Conservation (phyloP, 2,329 filamentous ascomycete genomes). For the Pyricularia grisea region DNA sequence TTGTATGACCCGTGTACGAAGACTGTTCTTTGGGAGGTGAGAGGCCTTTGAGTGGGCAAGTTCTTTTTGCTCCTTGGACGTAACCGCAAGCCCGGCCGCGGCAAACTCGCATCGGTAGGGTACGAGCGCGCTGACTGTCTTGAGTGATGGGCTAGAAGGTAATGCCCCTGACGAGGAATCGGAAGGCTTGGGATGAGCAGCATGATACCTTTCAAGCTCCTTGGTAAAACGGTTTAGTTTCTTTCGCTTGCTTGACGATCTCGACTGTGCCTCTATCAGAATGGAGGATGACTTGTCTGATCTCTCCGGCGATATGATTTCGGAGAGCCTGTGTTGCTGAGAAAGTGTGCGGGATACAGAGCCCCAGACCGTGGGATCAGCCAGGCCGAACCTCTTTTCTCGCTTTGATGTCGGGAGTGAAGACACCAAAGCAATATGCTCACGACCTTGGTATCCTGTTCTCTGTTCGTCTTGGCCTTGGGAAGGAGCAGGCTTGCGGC, state of each 20-base stretch:
- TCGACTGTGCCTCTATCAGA: slow-evolving; percentile 19
- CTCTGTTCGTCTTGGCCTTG: not conserved
- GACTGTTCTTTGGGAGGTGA: not conserved
- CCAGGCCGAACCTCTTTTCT: slow-evolving; percentile 21
- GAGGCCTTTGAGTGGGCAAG: not conserved
- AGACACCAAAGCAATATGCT: not conserved
- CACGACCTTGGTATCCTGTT: not conserved
- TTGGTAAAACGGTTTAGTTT: slow-evolving; percentile 30
- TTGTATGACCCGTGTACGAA: not conserved
- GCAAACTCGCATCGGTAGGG: slow-evolving; percentile 45
- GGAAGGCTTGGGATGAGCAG: slow-evolving; percentile 25
- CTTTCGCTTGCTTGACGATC: slow-evolving; percentile 31
- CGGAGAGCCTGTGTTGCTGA: slow-evolving; percentile 33
- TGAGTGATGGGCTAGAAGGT: slow-evolving; percentile 30
- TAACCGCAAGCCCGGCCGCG: slow-evolving; percentile 45
- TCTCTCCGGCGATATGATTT: slow-evolving; percentile 16
- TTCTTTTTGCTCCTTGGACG: slow-evolving; percentile 35
- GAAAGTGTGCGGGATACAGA: slow-evolving; percentile 33
- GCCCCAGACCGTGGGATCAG: slow-evolving; percentile 30
- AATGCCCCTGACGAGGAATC: slow-evolving; percentile 7
- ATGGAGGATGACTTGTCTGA: slow-evolving; percentile 5
- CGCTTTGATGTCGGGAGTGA: slow-evolving; percentile 8
- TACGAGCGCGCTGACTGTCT: slow-evolving; percentile 42
- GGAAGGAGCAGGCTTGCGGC: not conserved
- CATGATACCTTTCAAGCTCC: slow-evolving; percentile 30